Evolutionary conservation across 495 filamentous ascomycete species (phyloP).

Genomic region (Pseudevernia furfuracea): DNA sequence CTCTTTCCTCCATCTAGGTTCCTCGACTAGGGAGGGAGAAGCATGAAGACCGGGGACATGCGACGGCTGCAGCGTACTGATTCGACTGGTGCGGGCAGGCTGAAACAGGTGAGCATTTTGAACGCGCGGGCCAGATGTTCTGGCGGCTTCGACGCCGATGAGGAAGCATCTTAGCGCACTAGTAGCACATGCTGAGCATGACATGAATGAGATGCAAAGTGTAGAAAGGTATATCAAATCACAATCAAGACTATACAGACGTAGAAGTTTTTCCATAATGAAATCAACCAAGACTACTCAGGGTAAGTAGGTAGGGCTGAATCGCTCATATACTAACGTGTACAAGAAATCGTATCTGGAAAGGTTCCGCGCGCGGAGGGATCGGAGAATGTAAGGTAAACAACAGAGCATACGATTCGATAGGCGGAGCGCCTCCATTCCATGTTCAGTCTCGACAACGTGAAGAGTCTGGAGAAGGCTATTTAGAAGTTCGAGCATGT

Average conservation of each 20-base stretch:
- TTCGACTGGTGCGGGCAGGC: neutral
- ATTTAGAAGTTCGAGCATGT: neutral
- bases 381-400: no score
- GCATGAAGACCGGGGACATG: neutral
- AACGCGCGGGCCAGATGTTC: neutral
- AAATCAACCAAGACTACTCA: no score
- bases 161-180: slow-evolving; percentile 15
- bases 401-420: no score
- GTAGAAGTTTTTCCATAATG: neutral
- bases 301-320: no score
- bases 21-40: neutral
- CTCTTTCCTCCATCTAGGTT: neutral
- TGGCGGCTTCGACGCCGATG: neutral
- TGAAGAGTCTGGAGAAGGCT: neutral
- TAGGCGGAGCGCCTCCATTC: no score
- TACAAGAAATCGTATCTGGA: no score
- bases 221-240: neutral
- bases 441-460: neutral
- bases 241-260: neutral
- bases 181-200: slow-evolving; percentile 11
- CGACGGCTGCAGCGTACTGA: neutral
- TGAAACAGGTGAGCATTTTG: neutral
- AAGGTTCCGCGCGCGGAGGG: no score
- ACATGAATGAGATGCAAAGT: slow-evolving; percentile 1
- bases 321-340: no score